phyloP scores from a whole-genome alignment of 1,284 basidiomycete species.

The Malassezia yamatoensis region DNA sequence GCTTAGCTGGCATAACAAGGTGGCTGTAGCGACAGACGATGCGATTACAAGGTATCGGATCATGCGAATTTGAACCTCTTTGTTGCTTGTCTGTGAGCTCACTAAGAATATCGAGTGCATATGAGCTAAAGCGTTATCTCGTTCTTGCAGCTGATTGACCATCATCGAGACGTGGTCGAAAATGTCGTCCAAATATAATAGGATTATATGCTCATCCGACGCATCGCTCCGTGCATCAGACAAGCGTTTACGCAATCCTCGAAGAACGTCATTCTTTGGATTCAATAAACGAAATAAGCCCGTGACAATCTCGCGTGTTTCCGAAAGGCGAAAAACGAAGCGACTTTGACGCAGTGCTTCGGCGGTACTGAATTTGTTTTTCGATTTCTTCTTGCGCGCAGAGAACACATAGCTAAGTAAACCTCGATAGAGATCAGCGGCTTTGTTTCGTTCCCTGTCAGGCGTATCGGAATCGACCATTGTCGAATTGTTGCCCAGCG shows the following conservation, averaged over 20 bases:
- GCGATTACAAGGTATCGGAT: conserved; percentile 53
- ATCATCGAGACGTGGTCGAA: conserved; percentile 87
- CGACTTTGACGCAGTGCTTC: conserved; percentile 44
- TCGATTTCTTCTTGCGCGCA: not conserved
- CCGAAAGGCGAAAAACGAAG: conserved; percentile 64
- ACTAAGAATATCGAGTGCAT: conserved; percentile 76
- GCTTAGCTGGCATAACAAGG: conserved; percentile 50
- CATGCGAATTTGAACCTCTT: conserved; percentile 26
- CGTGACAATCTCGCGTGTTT: conserved; percentile 69
- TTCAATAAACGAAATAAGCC: conserved; percentile 67
- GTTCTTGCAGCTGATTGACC: conserved; percentile 73
- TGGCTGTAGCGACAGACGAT: conserved; percentile 59
- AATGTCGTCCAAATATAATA: conserved; percentile 76
- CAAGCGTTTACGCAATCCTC: conserved; percentile 66
- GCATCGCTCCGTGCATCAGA: conserved; percentile 47
- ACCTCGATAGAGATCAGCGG: not conserved
- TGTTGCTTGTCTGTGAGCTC: conserved; percentile 61
- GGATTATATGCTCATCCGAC: conserved; percentile 17
- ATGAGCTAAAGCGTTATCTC: conserved; percentile 76
- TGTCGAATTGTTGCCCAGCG: conserved; percentile 17
- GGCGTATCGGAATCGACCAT: not conserved
- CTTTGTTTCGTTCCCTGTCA: conserved; percentile 1
- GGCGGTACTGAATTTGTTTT: conserved; percentile 21
- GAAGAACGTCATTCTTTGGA: conserved; percentile 72
- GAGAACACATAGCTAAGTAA: not conserved